Base-by-base conservation (phyloP, 495 filamentous ascomycete genomes). In the Friedmanniomyces simplex region DNA sequence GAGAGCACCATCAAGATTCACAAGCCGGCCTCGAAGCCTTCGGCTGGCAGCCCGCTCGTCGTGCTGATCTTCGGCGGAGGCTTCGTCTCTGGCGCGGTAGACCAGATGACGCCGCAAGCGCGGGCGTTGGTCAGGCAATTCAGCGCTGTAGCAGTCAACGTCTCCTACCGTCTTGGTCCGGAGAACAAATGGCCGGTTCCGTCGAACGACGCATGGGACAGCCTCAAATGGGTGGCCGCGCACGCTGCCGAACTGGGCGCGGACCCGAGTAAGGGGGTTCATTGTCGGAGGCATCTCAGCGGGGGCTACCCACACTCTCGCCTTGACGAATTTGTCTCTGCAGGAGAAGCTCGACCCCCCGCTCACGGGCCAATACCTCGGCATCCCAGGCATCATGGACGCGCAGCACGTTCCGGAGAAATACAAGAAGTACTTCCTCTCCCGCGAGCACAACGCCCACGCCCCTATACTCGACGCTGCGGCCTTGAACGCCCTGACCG, bases 151-250 rank as follows among this genome's bases (percentile, higher is more conserved):
- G 70, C 87, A 14, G 76, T 83, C 37, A 83, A 77, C 39, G 85
- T 90, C 55, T 81, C 84, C 21, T 91, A 94, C 68, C 80, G 88
- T 26, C 79, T 86, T 1, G 88, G 86, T 0, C 88, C 88, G 4
- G 85, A 91, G 67, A 73, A 80, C 64, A 87, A 86, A 0, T 93
- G 91, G 66, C 87, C 87, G 0, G 80, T 80, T 0, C 80, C 86
- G 0, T 81, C 89, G 5, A 85, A 91, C 47, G 89, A 95, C 62
- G 81, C 25, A 5, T 58, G 50, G 50, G 65, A 67, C 47, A 55
- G 42, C 36, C 22, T 58, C 8, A 41, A 59, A 20, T 64, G 58
- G 54, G 25, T 57, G 11, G 57, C 59, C 18, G 49, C 28, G 13
- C 61, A 67, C 36, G 65, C 62, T 1, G 13, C 20, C 14, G 59